These are phyloP conservation scores for Aspergillus ostianus DNA, from an alignment of 495 filamentous ascomycete species.

Conservation along the genomic window DNA sequence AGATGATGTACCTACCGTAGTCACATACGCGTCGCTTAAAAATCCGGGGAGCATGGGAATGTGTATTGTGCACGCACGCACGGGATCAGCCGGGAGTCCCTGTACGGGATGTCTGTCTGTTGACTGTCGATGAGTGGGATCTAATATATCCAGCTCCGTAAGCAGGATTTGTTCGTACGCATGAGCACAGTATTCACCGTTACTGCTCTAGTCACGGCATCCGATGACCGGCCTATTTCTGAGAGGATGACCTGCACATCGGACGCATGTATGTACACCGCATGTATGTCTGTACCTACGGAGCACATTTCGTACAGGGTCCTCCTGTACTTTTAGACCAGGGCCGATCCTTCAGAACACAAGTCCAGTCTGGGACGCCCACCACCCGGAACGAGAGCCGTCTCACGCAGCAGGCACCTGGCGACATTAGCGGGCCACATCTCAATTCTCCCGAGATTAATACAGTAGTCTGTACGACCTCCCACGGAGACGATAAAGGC, in stretches of 20 bases:
- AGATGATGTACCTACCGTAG: background rate
- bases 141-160: background rate
- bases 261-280: too few species aligned
- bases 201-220: background rate
- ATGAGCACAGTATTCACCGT: too few species aligned
- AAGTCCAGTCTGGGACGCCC: background rate
- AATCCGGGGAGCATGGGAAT: slow-evolving; percentile 17
- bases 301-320: too few species aligned
- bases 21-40: slow-evolving; percentile 6
- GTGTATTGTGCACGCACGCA: slow-evolving; percentile 13
- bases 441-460: slow-evolving; percentile 13
- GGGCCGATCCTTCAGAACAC: background rate
- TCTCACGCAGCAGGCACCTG: slow-evolving; percentile 3
- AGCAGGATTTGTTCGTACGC: background rate
- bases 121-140: background rate
- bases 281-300: too few species aligned
- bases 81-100: slow-evolving; percentile 13
- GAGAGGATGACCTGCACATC: background rate
- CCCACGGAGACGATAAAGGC: background rate
- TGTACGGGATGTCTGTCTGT: background rate
- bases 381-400: slow-evolving; percentile 11
- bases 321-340: background rate
- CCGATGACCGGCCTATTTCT: background rate
- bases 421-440: slow-evolving; percentile 13
- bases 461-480: slow-evolving; percentile 3